Percentiles rank a stretch among this genome's conserved stretches.
phyloP scores from a whole-genome alignment of 2,329 filamentous ascomycete genomes.

The Coniella lustricola region DNA sequence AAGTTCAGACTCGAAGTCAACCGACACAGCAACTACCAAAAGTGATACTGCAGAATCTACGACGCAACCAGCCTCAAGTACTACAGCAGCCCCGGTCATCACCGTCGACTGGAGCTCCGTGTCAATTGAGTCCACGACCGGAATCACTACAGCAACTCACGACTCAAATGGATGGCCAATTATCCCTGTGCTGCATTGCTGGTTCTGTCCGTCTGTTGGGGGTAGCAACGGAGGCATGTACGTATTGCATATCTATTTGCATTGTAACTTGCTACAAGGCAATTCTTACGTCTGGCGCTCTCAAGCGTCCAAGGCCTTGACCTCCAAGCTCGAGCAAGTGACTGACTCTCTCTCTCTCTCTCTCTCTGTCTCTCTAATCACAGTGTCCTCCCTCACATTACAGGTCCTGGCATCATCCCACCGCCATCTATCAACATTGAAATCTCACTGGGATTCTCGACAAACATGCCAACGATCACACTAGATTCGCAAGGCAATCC shows the following conservation, averaged over 20 bases:
- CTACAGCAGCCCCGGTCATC: not conserved
- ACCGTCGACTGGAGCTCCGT: conserved; percentile 1
- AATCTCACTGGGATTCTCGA: conserved; percentile 2
- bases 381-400: not conserved
- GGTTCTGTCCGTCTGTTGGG: not conserved
- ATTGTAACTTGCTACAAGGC: not conserved
- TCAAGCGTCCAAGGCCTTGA: no score
- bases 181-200: conserved; percentile 2
- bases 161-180: conserved; percentile 1
- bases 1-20: no score
- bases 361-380: no score
- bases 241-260: not conserved
- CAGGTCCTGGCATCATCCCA: not conserved
- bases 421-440: not conserved
- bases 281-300: no score
- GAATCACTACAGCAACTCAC: conserved; percentile 1
- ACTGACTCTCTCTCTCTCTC: not conserved
- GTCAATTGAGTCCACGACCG: not conserved
- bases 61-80: not conserved
- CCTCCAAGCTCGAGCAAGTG: not conserved
- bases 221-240: not conserved
- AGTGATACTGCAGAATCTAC: not conserved
- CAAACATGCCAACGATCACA: conserved; percentile 2
- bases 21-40: not conserved
- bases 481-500: conserved; percentile 1